phyloP scores from a whole-genome alignment of 257 asterid species.

The Pogostemon cablin region DNA sequence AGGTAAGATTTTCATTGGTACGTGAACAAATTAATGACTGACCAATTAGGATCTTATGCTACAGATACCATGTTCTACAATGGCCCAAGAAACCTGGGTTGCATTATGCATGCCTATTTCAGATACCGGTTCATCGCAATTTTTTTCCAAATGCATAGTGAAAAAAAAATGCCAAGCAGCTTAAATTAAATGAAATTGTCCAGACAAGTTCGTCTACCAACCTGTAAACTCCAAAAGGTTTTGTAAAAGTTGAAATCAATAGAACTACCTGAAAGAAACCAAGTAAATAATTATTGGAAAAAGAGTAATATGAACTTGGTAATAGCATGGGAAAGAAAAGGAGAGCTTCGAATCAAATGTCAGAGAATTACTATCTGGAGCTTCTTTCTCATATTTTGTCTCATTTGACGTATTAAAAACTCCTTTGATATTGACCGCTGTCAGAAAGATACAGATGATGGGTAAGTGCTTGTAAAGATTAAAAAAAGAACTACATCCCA shows the following conservation, averaged over 20 bases:
- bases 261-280: slow-evolving; percentile 69
- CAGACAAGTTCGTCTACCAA: slow-evolving; percentile 37
- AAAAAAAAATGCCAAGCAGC: slow-evolving; percentile 14
- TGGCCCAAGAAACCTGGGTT: too few relatives aligned
- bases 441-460: slow-evolving; percentile 37
- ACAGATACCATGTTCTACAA: too few relatives aligned
- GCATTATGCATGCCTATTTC: too few relatives aligned
- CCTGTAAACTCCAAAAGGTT: slow-evolving; percentile 99
- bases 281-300: slow-evolving; percentile 24
- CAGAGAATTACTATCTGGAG: slow-evolving; percentile 69
- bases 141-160: neutral
- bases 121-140: too few relatives aligned
- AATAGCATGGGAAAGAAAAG: slow-evolving; percentile 10
- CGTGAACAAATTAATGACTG: too few relatives aligned
- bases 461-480: slow-evolving; percentile 29
- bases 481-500: slow-evolving; percentile 1
- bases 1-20: neutral
- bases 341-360: slow-evolving; percentile 23
- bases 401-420: slow-evolving; percentile 96
- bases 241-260: slow-evolving; percentile 95
- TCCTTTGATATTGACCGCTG: slow-evolving; percentile 98
- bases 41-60: too few relatives aligned
- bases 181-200: slow-evolving; percentile 7
- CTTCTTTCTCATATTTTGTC: slow-evolving; percentile 92
- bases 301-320: slow-evolving; percentile 25